A percentile compares a stretch with the other conserved stretches of the same genome.
These are phyloP conservation scores for Panaeolus papilionaceus DNA, from an alignment of 768 basidiomycete species.

Conservation along the genomic window DNA sequence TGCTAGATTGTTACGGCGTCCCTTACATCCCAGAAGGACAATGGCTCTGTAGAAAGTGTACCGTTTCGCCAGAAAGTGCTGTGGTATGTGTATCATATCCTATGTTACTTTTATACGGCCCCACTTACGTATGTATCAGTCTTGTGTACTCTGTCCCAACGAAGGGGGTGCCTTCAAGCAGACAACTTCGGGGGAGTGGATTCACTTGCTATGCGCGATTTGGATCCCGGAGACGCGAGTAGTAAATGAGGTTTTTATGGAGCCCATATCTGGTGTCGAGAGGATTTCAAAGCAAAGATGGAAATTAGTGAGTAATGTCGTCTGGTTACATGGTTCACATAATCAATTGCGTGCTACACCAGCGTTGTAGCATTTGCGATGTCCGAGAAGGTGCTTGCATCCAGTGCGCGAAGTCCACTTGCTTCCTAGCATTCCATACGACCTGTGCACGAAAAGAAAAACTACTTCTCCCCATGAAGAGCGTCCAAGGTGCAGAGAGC, in stretches of 20 bases:
- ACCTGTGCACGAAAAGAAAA: conserved; percentile 93
- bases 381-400: conserved; percentile 84
- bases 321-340: not conserved
- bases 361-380: conserved; percentile 58
- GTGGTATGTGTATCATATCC: conserved; percentile 65
- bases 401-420: conserved; percentile 90
- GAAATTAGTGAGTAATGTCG: conserved; percentile 76
- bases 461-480: conserved; percentile 87
- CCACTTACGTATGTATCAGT: conserved; percentile 48
- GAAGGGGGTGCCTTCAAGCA: conserved; percentile 99
- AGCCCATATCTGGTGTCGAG: conserved; percentile 92
- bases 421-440: conserved; percentile 93
- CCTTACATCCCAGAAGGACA: conserved; percentile 99
- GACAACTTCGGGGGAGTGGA: conserved; percentile 91
- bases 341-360: conserved; percentile 14
- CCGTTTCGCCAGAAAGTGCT: conserved; percentile 94
- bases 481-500: conserved; percentile 74
- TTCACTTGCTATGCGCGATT: conserved; percentile 94
- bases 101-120: not conserved
- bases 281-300: conserved; percentile 88
- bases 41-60: conserved; percentile 99
- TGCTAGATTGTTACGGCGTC: conserved; percentile 94
- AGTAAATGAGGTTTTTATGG: conserved; percentile 97
- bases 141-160: conserved; percentile 94
- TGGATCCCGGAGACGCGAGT: conserved; percentile 97